These are phyloP conservation scores for Ogataea ramenticola DNA, from an alignment of 805 yeast species.

Conservation along the genomic window DNA sequence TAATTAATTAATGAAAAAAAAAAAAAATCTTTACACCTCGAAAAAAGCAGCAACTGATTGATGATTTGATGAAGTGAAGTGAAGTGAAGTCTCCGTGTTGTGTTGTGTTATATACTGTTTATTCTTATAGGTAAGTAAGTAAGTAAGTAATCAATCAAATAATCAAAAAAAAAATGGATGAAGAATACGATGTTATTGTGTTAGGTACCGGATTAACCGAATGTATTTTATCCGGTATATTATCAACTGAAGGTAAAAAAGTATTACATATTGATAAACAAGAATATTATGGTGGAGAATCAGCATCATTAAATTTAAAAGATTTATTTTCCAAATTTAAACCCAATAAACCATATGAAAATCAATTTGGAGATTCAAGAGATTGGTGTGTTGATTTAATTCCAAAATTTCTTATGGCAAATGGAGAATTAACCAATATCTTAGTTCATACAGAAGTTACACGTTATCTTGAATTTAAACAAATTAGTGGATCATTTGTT, in stretches of 20 bases:
- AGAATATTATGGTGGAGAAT: constrained; percentile 92
- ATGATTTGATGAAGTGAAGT: no score
- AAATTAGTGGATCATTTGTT: constrained; percentile 92
- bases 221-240: constrained; percentile 86
- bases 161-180: constrained; percentile 57
- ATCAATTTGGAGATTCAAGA: constrained; percentile 78
- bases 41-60: no score
- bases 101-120: no score
- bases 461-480: constrained; percentile 91
- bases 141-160: background rate
- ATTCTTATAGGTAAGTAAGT: background rate
- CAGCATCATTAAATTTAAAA: constrained; percentile 73
- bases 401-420: constrained; percentile 95
- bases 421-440: constrained; percentile 94
- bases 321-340: constrained; percentile 79
- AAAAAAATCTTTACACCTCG: no score
- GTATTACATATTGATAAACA: constrained; percentile 95
- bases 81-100: no score
- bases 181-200: constrained; percentile 93
- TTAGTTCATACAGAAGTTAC: constrained; percentile 95
- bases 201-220: constrained; percentile 93
- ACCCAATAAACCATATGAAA: constrained; percentile 67
- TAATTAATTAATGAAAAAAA: background rate
- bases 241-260: constrained; percentile 97
- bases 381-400: constrained; percentile 98